Base-by-base conservation (phyloP, 2,329 filamentous ascomycete genomes). In the Colletotrichum acutatum region DNA sequence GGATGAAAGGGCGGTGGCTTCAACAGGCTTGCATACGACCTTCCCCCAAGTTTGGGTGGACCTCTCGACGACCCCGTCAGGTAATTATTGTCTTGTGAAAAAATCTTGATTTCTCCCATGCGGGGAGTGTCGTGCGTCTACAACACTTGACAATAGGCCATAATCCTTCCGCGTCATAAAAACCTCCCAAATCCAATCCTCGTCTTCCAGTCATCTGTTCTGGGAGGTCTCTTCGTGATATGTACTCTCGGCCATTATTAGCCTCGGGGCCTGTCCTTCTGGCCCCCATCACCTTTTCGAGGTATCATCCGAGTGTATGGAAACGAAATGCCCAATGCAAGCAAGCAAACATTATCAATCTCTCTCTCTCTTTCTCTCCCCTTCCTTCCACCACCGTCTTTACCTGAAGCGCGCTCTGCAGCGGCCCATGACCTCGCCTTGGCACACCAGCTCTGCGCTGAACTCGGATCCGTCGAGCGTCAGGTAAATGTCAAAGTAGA, bases 381-480 rank as follows among this genome's bases (percentile, higher is more conserved):
- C 32, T 37, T 49, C 26, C 11, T 16, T 12, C 28, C 16, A 28
- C 28, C 61, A n/a, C 42, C 37, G 26, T 69, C 67, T 82, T 83
- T 86, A 92, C 83, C 90, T 88, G 88, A 98, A 98, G 81, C 95
- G 91, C 72, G 96, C 94, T 75, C 95, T 93, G 90, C 96, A 98
- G 76, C 96, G 92, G 76, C 97, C 97, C 97, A 98, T 99, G 76
- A 99, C 95, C 84, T 98, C 97, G 79, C 97, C 97, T 83, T 99
- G 97, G 85, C 97, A 99, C n/a, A 98, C 96, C 52, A 99, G 87
- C 86, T 98, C 97, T 66, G 97, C 97, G 78, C 97, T 98, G 87
- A 99, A 98, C 83, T 99, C 97, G 65, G 94, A 97, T 26, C 97
- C 97, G 80, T 99, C 97, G 19, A 99, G 92, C 0, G 97, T 98